phyloP scores from a whole-genome alignment of 1,139 yeast genomes.

The Tardiomyces digboiensis region DNA sequence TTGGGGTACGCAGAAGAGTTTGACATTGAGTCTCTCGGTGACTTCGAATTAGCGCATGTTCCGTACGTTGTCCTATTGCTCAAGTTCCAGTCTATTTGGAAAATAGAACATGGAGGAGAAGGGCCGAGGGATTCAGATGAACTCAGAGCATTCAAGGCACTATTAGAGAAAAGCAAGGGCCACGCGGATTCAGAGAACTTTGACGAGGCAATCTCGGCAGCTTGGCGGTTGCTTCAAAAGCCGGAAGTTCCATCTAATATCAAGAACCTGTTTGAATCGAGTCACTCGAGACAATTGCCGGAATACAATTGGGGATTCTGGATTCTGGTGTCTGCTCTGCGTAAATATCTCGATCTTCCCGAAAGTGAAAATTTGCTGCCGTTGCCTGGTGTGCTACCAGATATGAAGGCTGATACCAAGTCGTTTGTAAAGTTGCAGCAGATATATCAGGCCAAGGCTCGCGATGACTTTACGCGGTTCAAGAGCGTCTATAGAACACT shows the following conservation, averaged over 20 bases:
- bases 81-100: slow-evolving; percentile 44
- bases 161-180: slow-evolving; percentile 29
- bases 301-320: slow-evolving; percentile 37
- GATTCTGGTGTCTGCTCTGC: slow-evolving; percentile 50
- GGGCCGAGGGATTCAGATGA: slow-evolving; percentile 40
- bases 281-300: background rate
- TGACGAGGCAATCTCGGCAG: slow-evolving; percentile 56
- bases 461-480: slow-evolving; percentile 33
- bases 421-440: slow-evolving; percentile 50
- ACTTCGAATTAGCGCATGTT: slow-evolving; percentile 52
- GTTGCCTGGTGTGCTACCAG: slow-evolving; percentile 69
- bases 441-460: slow-evolving; percentile 40
- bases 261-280: slow-evolving; percentile 2
- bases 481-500: slow-evolving; percentile 26
- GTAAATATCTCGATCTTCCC: slow-evolving; percentile 33
- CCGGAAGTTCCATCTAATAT: slow-evolving; percentile 8
- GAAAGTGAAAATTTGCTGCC: slow-evolving; percentile 41
- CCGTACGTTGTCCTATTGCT: slow-evolving; percentile 66
- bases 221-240: slow-evolving; percentile 39
- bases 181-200: slow-evolving; percentile 47
- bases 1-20: slow-evolving; percentile 40
- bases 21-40: slow-evolving; percentile 38
- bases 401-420: slow-evolving; percentile 75
- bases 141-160: slow-evolving; percentile 37
- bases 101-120: slow-evolving; percentile 22